Evolutionary conservation across 345 rosid species (phyloP), one percentile per base, ranked within the genome.

Genomic region (Citrus reticulata): DNA sequence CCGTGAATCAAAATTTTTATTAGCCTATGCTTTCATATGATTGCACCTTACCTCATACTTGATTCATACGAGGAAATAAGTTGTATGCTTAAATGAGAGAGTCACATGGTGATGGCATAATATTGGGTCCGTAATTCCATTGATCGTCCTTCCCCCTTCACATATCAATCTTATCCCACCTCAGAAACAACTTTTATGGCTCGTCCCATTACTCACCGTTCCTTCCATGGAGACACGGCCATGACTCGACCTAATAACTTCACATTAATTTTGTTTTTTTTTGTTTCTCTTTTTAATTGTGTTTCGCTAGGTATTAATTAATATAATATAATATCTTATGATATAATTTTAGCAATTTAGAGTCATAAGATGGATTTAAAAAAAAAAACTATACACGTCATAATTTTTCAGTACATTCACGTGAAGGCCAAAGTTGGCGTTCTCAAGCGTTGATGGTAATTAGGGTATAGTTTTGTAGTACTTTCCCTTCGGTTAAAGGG

Each of bases 11-110:
- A 27, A 3, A 4, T 22, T 72, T 34, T 10, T 22, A 54, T 1
- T 7, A 49, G 59, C 42, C 34, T 5, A 55, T 34, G 37, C 24
- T 72, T 72, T 51, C 57, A 62, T 13, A 46, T 71, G 54, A 78
- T 70, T 78, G 76, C 40, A 2, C 68, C 16, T 73, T 55, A 40
- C 73, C 37, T 57, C 61, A 34, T 32, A 34, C 61, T 71, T 63
- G 54, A 70, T 77, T 32, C 63, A 76, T 81, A 81, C 75, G 65
- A 73, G 78, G 75, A 73, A 72, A 68, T 63, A 30, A 20, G 42
- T 29, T 72, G 59, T 39, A 40, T 67, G 76, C 66, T 58, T 46
- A 63, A 75, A 30, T 11, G 17, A 29, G 42, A 63, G 42, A 63
- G 70, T 75, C 61, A 62, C 70, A 29, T 29, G 68, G 37, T 72